Conservation (phyloP, 345 rosid species). For the Lagerstroemia speciosa region DNA sequence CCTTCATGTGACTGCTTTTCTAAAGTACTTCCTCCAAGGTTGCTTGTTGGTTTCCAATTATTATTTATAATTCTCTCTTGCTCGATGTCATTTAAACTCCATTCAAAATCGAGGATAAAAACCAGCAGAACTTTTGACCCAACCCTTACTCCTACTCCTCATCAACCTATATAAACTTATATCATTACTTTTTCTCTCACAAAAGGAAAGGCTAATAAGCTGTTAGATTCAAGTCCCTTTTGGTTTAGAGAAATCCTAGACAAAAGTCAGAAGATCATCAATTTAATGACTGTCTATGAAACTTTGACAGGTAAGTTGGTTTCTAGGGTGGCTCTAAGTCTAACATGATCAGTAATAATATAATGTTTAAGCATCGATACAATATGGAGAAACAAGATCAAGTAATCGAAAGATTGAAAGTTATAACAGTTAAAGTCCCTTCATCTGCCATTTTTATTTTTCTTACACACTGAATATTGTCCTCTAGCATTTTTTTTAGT, state of each 20-base stretch:
- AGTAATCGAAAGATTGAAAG: background rate
- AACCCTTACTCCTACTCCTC: background rate
- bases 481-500: background rate
- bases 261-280: background rate
- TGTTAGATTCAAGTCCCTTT: background rate
- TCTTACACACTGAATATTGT: background rate
- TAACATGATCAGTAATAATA: background rate
- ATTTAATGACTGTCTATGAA: background rate
- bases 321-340: background rate
- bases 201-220: background rate
- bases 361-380: background rate
- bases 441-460: background rate
- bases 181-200: background rate
- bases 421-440: background rate
- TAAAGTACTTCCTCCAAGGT: too few species aligned
- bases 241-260: background rate
- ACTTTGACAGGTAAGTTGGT: background rate
- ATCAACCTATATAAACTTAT: background rate
- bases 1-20: too few species aligned
- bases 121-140: background rate
- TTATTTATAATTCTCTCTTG: background rate
- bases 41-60: background rate
- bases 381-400: background rate
- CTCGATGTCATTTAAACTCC: background rate
- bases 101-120: background rate